Evolutionary conservation across 2,329 filamentous ascomycete genomes (phyloP).

Genomic region (Cladosporium velox): DNA sequence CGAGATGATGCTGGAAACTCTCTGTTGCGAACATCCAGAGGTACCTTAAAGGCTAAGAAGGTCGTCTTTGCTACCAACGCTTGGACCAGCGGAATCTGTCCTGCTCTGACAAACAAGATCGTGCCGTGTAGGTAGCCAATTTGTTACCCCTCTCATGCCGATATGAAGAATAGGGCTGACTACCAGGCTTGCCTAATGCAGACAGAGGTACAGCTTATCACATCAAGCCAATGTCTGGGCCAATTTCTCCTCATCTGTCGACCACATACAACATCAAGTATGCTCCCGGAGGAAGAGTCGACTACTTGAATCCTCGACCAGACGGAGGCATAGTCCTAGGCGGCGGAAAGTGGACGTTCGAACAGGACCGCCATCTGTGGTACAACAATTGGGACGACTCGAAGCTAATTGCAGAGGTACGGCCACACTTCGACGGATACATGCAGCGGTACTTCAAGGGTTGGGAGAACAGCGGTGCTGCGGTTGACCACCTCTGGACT

Average conservation of each 20-base stretch:
- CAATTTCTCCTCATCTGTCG: constrained; percentile 28
- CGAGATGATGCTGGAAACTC: not conserved
- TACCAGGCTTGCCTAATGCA: not conserved
- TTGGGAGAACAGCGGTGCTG: constrained; percentile 50
- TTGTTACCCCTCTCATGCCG: not conserved
- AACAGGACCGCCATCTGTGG: constrained; percentile 29
- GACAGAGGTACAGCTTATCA: constrained; percentile 52
- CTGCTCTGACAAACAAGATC: constrained; percentile 38
- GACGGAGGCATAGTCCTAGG: constrained; percentile 52
- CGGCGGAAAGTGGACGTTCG: constrained; percentile 44
- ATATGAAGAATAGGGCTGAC: not conserved
- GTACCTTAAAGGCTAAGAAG: constrained; percentile 33
- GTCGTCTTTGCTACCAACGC: constrained; percentile 37
- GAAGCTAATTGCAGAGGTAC: constrained; percentile 46
- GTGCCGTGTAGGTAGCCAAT: constrained; percentile 25
- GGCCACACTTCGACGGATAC: constrained; percentile 50
- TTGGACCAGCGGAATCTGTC: constrained; percentile 35
- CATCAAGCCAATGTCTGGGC: constrained; percentile 16
- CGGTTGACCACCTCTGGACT: constrained; percentile 45
- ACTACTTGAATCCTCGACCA: constrained; percentile 48
- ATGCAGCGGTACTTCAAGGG: constrained; percentile 53
- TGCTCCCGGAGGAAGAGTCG: constrained; percentile 22
- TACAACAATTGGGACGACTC: constrained; percentile 5
- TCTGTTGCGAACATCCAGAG: not conserved
- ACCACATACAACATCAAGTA: constrained; percentile 36